Percentiles rank a stretch among this genome's conserved stretches.
Evolutionary conservation across 1,284 basidiomycete genomes (phyloP).

Genomic region (Apiotrichum sp.): DNA sequence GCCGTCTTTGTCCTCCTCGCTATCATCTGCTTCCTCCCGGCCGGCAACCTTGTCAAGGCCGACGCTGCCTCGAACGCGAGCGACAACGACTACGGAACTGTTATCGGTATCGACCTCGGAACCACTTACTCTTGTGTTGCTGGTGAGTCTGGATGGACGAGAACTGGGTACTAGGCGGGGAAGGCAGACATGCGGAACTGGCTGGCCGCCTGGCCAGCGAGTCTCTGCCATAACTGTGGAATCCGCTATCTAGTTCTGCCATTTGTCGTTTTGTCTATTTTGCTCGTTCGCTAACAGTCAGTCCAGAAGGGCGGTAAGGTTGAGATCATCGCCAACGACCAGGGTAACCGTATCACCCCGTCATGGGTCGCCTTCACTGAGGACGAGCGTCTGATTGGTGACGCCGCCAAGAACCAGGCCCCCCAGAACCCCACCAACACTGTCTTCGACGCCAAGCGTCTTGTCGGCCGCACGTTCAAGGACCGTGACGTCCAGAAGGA

Average conservation of each 20-base stretch:
- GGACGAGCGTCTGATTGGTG: constrained; percentile 85
- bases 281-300: constrained; percentile 38
- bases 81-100: constrained; percentile 70
- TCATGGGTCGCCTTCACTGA: constrained; percentile 87
- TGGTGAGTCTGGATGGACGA: constrained; percentile 32
- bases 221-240: too few species aligned
- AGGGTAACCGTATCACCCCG: constrained; percentile 94
- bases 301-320: constrained; percentile 88
- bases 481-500: constrained; percentile 93
- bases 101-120: constrained; percentile 69
- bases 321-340: constrained; percentile 95
- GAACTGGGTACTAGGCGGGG: not conserved
- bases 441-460: constrained; percentile 91
- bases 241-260: constrained; percentile 31
- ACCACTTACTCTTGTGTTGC: constrained; percentile 57
- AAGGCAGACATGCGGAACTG: too few species aligned
- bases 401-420: constrained; percentile 94
- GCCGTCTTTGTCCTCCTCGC: constrained; percentile 45
- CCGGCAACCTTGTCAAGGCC: constrained; percentile 34
- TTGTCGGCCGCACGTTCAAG: constrained; percentile 88
- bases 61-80: constrained; percentile 41
- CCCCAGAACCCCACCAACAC: constrained; percentile 95
- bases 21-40: constrained; percentile 45
- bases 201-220: too few species aligned
- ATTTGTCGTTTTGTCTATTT: too few species aligned